A percentile compares a stretch with the other conserved stretches of the same genome.
phyloP scores from a whole-genome alignment of 768 basidiomycete genomes.

The Amanita pallidorosea region DNA sequence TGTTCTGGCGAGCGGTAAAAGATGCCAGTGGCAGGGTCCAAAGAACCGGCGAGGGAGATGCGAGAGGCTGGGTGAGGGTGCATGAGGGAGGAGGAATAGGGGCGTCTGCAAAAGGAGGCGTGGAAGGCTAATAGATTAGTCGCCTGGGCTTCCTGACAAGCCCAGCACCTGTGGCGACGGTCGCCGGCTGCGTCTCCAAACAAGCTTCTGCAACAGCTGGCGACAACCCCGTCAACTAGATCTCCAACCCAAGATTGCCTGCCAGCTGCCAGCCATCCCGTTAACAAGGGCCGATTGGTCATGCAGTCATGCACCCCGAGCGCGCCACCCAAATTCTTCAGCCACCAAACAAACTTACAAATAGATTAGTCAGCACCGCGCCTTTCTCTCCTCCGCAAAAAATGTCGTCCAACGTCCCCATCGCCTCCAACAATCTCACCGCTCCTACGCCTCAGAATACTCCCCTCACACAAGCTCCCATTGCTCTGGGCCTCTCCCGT shows the following conservation, averaged over 20 bases:
- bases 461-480: slow-evolving; percentile 72
- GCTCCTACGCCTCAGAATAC: slow-evolving; percentile 97
- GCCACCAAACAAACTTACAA: too few relatives aligned
- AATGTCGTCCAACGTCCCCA: slow-evolving; percentile 67
- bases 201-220: too few relatives aligned
- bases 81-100: too few relatives aligned
- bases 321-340: too few relatives aligned
- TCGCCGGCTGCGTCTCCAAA: not conserved
- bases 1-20: slow-evolving; percentile 57
- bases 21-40: slow-evolving; percentile 55
- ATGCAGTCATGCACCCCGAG: not conserved
- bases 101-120: not conserved
- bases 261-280: not conserved
- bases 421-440: slow-evolving; percentile 44
- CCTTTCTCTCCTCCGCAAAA: not conserved
- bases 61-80: not conserved
- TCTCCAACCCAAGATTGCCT: too few relatives aligned
- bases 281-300: not conserved
- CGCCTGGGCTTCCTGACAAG: not conserved
- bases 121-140: not conserved
- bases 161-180: not conserved
- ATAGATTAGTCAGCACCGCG: not conserved
- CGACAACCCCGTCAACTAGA: too few relatives aligned
- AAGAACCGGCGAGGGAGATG: slow-evolving; percentile 41
- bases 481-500: slow-evolving; percentile 68